Percentiles rank a stretch among this genome's conserved stretches.
These are phyloP conservation scores for Backusella westeae DNA, from an alignment of 192 early-diverging fungal genomes.

Conservation along the genomic window DNA sequence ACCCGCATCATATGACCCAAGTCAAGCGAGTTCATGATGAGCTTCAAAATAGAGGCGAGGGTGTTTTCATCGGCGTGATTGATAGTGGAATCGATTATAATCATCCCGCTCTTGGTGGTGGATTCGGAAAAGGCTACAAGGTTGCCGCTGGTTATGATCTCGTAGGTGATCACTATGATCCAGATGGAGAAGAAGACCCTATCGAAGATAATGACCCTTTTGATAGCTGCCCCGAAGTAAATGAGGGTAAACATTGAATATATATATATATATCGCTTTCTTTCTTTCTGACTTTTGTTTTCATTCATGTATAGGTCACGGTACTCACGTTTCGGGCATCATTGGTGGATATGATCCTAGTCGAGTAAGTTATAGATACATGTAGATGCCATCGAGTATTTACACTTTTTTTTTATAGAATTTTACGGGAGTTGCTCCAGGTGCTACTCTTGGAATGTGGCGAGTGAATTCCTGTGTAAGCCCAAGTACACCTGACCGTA, in stretches of 20 bases:
- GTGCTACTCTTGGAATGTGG: conserved; percentile 72
- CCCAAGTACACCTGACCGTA: conserved; percentile 55
- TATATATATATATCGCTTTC: background rate
- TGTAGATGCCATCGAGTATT: background rate
- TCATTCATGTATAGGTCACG: conserved; percentile 56
- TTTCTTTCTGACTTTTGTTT: no score
- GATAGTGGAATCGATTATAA: conserved; percentile 59
- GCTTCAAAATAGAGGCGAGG: conserved; percentile 56
- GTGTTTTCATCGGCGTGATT: conserved; percentile 63
- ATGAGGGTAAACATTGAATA: background rate
- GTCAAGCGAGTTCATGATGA: conserved; percentile 46
- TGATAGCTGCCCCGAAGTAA: background rate
- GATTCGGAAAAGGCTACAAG: conserved; percentile 56
- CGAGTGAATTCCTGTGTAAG: conserved; percentile 71
- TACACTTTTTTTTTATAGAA: conserved; percentile 19
- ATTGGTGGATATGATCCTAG: conserved; percentile 44
- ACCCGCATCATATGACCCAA: conserved; percentile 37
- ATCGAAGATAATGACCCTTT: background rate
- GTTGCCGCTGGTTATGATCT: conserved; percentile 63
- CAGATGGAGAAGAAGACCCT: background rate
- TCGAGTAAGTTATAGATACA: conserved; percentile 19
- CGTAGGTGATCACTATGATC: conserved; percentile 57
- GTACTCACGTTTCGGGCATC: conserved; percentile 66
- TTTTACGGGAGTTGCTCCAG: conserved; percentile 62
- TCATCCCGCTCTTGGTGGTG: conserved; percentile 63